phyloP scores from a whole-genome alignment of 257 asterid genomes.

The Catharanthus roseus region DNA sequence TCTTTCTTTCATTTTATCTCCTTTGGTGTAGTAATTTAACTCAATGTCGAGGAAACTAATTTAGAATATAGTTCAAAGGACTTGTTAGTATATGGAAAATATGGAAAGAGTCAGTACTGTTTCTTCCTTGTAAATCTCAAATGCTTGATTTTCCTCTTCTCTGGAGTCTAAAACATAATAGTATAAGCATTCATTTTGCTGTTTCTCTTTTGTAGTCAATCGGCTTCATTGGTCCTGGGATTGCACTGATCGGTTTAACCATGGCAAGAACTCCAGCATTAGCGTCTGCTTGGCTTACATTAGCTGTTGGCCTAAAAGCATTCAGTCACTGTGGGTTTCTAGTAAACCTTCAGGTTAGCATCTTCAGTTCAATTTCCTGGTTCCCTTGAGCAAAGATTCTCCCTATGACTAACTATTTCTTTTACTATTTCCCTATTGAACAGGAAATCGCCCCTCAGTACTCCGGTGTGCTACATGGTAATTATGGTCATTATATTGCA shows the following conservation, averaged over 20 bases:
- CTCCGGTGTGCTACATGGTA: conserved; percentile 95
- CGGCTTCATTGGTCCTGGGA: conserved; percentile 78
- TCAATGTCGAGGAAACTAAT: background rate
- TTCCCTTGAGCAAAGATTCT: conserved; percentile 15
- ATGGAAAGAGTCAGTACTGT: background rate
- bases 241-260: conserved; percentile 76
- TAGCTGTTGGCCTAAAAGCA: conserved; percentile 92
- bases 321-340: conserved; percentile 98
- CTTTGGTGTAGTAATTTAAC: background rate
- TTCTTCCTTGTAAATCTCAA: background rate
- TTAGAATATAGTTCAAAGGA: background rate
- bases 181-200: background rate
- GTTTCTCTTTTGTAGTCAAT: conserved; percentile 53
- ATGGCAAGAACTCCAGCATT: conserved; percentile 60
- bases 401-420: background rate
- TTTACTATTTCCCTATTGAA: conserved; percentile 17
- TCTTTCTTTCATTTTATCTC: background rate
- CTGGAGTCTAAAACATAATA: background rate
- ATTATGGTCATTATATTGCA: conserved; percentile 15
- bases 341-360: conserved; percentile 84
- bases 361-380: conserved; percentile 20
- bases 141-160: background rate
- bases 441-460: conserved; percentile 96
- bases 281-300: conserved; percentile 94
- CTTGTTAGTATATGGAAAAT: background rate